phyloP scores from a whole-genome alignment of 495 filamentous ascomycete genomes.

The Penicillium paradoxum region DNA sequence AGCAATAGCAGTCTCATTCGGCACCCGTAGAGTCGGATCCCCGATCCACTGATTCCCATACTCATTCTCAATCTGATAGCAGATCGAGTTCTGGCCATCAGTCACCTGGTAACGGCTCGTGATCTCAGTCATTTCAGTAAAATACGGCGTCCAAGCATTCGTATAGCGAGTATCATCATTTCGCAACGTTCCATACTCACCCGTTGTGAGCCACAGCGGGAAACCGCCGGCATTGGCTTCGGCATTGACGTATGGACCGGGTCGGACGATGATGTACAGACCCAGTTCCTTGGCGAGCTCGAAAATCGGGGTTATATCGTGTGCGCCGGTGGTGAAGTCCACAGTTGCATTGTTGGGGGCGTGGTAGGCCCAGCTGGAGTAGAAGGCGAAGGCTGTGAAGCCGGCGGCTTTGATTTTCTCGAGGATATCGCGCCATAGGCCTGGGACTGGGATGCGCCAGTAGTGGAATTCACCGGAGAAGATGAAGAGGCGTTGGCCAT shows the following conservation, averaged over 20 bases:
- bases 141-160: slow-evolving; percentile 46
- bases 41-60: slow-evolving; percentile 53
- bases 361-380: slow-evolving; percentile 56
- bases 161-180: slow-evolving; percentile 56
- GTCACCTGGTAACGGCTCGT: slow-evolving; percentile 51
- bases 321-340: slow-evolving; percentile 54
- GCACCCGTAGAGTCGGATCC: slow-evolving; percentile 31
- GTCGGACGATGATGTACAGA: slow-evolving; percentile 35
- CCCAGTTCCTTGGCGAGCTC: slow-evolving; percentile 50
- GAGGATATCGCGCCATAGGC: slow-evolving; percentile 55
- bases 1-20: slow-evolving; percentile 43
- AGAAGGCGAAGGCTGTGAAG: slow-evolving; percentile 51
- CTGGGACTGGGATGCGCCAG: slow-evolving; percentile 55
- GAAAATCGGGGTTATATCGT: slow-evolving; percentile 48
- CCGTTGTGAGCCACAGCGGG: slow-evolving; percentile 57
- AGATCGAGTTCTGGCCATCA: slow-evolving; percentile 50
- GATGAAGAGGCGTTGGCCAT: slow-evolving; percentile 52
- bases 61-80: slow-evolving; percentile 60
- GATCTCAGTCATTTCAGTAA: slow-evolving; percentile 43
- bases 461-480: slow-evolving; percentile 61
- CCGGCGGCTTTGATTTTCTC: slow-evolving; percentile 62
- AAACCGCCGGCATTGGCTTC: slow-evolving; percentile 56
- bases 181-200: slow-evolving; percentile 53
- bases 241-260: slow-evolving; percentile 43
- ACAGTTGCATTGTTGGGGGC: slow-evolving; percentile 45